These are phyloP conservation scores for Isatis lusitanica DNA, from an alignment of 441 rosid genomes.

Conservation along the genomic window DNA sequence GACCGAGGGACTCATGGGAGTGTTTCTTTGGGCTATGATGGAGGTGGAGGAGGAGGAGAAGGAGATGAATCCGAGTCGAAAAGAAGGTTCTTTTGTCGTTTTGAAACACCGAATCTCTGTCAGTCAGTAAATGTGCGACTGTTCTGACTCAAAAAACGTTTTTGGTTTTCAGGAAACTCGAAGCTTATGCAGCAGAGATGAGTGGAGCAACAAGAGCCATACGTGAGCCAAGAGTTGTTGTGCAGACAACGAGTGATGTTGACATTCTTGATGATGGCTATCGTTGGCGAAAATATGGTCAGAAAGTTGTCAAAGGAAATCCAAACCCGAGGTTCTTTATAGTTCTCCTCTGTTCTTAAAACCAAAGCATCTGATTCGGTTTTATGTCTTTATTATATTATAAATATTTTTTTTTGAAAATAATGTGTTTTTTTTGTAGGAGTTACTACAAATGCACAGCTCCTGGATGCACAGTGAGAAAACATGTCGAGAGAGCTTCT, in stretches of 20 bases:
- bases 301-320: constrained; percentile 82
- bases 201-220: constrained; percentile 79
- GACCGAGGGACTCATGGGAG: constrained; percentile 64
- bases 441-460: constrained; percentile 97
- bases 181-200: constrained; percentile 66
- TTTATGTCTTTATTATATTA: neutral
- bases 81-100: constrained; percentile 46
- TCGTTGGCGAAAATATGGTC: constrained; percentile 79
- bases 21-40: constrained; percentile 50
- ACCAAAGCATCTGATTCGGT: no score
- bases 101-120: neutral
- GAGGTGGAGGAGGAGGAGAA: constrained; percentile 53
- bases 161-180: constrained; percentile 52
- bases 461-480: constrained; percentile 87
- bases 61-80: constrained; percentile 76
- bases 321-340: constrained; percentile 67
- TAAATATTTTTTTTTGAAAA: neutral
- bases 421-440: constrained; percentile 47
- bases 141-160: constrained; percentile 5
- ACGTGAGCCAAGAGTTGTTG: constrained; percentile 76
- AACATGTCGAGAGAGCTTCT: constrained; percentile 98
- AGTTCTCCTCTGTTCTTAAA: neutral
- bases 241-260: constrained; percentile 74
- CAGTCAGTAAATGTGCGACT: neutral
- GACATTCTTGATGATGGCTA: constrained; percentile 79